Base-by-base conservation (phyloP, 1,139 yeast genomes). In the Zygosaccharomyces sapae region DNA sequence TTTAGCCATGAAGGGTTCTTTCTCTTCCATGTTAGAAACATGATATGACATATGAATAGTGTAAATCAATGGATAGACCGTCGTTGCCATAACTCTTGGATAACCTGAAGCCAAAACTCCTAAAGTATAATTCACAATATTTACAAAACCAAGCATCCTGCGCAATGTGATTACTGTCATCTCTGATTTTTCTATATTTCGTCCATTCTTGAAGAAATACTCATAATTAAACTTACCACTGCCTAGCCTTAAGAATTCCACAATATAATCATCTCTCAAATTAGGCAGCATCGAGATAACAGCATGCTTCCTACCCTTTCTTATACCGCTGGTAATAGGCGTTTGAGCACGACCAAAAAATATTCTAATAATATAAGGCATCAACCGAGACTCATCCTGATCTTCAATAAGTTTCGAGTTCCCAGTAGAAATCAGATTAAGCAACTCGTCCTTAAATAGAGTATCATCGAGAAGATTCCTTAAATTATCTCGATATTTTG, bases 301-400 rank as follows among this genome's bases (percentile, higher is more conserved):
- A 2, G 96, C 90, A 61, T 76, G 76, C 55, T 88, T 85, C 56
- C 86, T 77, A 19, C 90, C 82, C 51, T 79, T 76, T 58, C 86
- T 86, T 43, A 82, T 79, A 51, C 88, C 88, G 64, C 83, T 79
- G 1, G 73, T 69, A 27, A 66, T 69, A 29, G 71, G 67, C 3
- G 76, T 72, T 66, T 87, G 95, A 6, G 89, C 88, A 54, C 95
- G 75, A 4, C 98, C 98, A 67, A 84, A 92, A 31, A 94, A 69
- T 24, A 94, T 83, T 53, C 97, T 72, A 41, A 90, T 67, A 4
- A 89, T 76, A 39, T 86, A 64, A 1, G 95, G 94, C 77, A 89
- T 77, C 5, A 92, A 73, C 0, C 55, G 65, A 1, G 66, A 70
- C 18, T 76, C 70, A 61, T 90, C 97, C 5, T 72, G 73, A 10